phyloP scores from a whole-genome alignment of 169 alveolate genomes.

The Cryptosporidium canis region DNA sequence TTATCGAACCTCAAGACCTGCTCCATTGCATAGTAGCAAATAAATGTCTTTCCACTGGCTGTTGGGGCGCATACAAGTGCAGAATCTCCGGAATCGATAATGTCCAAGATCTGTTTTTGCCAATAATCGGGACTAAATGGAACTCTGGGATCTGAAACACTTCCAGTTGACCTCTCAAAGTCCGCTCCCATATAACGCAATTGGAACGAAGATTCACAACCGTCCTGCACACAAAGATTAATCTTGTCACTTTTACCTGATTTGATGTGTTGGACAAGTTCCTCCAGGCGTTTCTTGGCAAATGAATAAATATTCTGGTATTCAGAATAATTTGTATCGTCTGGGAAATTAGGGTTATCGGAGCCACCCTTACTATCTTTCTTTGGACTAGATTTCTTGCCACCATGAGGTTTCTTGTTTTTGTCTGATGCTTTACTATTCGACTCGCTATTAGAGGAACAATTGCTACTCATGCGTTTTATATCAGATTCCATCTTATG shows the following conservation, averaged over 20 bases:
- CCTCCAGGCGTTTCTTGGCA: conserved; percentile 38
- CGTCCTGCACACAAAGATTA: conserved; percentile 3
- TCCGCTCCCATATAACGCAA: conserved; percentile 85
- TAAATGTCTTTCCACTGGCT: conserved; percentile 91
- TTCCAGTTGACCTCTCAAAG: conserved; percentile 86
- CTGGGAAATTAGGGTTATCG: conserved; percentile 17
- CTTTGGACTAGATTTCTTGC: neutral
- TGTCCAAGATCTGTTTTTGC: conserved; percentile 87
- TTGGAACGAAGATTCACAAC: conserved; percentile 69
- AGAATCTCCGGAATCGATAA: conserved; percentile 84
- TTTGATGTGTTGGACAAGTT: neutral
- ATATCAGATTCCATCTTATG: conserved; percentile 43
- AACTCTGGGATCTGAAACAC: conserved; percentile 87
- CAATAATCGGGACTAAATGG: conserved; percentile 90
- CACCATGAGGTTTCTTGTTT: neutral
- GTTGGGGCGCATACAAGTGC: conserved; percentile 90
- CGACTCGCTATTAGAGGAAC: neutral
- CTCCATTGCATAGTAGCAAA: conserved; percentile 93
- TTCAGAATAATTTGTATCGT: conserved; percentile 35
- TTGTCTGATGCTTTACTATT: neutral
- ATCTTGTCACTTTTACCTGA: conserved; percentile 27
- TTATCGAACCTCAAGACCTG: conserved; percentile 85
- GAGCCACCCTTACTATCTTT: conserved; percentile 25
- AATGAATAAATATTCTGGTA: neutral
- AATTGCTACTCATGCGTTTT: neutral